Evolutionary conservation across 306 rosid genomes (phyloP), one percentile per base, ranked within the genome.

Genomic region (Corylus americana): DNA sequence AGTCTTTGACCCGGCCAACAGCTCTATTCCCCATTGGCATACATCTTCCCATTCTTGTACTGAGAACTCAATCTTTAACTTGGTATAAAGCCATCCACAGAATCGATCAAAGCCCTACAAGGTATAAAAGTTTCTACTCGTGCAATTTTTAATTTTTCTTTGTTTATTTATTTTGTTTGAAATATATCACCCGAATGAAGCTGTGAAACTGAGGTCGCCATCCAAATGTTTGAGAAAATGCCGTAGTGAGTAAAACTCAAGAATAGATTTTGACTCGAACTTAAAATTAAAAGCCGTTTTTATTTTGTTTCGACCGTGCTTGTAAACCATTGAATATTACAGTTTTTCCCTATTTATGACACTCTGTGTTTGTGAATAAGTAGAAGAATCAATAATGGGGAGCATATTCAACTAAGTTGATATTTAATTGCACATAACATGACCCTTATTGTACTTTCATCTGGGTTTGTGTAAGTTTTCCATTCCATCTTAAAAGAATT

Each of bases 171-270:
- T 13, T 13, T 63, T 5, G 39, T 31, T 67, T 7, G 17, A 18
- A 67, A 18, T 18, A 8, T 37, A 27, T 64, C 11, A 3, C 18
- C 7, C 11, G 2, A 67, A 4, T 67, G 25, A 67, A 1, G 51
- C 29, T 42, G 8, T 18, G 64, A 4, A 10, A 61, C 66, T 20
- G 11, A 22, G 22, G 55, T 16, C 49, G 88, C 80, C 70, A 1
- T 78, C 76, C 27, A 75, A 77, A 71, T 82, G 78, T 82, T 85
- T 12, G 85, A 82, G 10, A 29, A 80, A 82, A 70, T 80, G 83
- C 44, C 50, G 53, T 55, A 74, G 2, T 20, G 79, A 57, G 76
- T 42, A 17, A 67, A 42, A 14, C 8, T 4, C 14, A 42, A 9
- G 51, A 4, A 67, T 42, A 25, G 27, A 6, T 63, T 63, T 31